Base-by-base conservation (phyloP, 2,329 filamentous ascomycete genomes). In the Sporothrix protearum region DNA sequence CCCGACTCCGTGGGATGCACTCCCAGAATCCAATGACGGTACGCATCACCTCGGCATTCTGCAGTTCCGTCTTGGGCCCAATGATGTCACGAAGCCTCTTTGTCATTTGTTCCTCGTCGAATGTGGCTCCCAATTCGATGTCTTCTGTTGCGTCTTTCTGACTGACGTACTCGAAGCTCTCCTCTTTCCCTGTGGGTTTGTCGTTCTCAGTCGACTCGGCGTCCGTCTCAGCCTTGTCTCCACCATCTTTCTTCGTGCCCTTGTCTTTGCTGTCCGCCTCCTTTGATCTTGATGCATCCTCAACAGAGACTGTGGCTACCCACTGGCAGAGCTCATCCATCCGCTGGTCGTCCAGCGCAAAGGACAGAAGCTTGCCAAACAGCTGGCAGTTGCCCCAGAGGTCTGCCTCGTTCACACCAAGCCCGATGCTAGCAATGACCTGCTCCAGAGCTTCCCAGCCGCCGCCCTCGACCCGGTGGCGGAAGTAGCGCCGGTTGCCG, bases 401-500 rank as follows among this genome's bases (percentile, higher is more conserved):
- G 76, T 96, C 92, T 59, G 89, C 85, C 74, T 92, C 89, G 71
- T 85, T 85, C 74, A 86, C 87, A 70, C 90, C 85, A 69, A 89
- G 81, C 45, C 91, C 88, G 79, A 90, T 89, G 79, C 88, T 89
- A 73, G 87, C 87, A 81, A 94, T 86, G 6, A 87, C 88, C 77
- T 92, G 88, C 77, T 96, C 90, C 70, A 97, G 80, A 8, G 89
- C 87, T 74, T 89, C 85, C 90, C 93, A 97, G 3, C 95, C 94
- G 71, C 90, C 92, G 28, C 88, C 89, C 72, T 92, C 87, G 39
- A 96, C 88, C 75, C 89, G 86, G 75, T 89, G 90, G 72, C 89
- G 87, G 79, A 98, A 98, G 82, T 95, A 97, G 76, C 92, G 88
- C 77, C 91, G 88, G 81, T 98, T 99, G 25, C 94, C 95, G 63